These are phyloP conservation scores for Sporothrix inflata DNA, from an alignment of 2,329 filamentous ascomycete genomes.

Conservation along the genomic window DNA sequence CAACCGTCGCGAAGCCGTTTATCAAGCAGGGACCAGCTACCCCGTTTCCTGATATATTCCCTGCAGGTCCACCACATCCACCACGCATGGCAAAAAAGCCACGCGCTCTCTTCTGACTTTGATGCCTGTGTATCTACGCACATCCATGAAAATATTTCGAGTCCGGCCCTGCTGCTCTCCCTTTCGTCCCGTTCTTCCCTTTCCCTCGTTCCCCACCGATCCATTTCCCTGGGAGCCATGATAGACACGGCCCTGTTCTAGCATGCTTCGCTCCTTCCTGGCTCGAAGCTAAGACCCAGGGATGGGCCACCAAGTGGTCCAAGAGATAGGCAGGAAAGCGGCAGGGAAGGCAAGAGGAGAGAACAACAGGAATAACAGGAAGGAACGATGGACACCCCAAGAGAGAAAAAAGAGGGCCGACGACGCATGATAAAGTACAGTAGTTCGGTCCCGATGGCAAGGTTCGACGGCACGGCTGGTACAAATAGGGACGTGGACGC, in stretches of 20 bases:
- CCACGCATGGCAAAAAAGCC: conserved; percentile 11
- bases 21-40: conserved; percentile 18
- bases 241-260: not conserved
- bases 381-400: not conserved
- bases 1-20: conserved; percentile 29
- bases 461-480: not conserved
- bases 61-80: conserved; percentile 16
- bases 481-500: not conserved
- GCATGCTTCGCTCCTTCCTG: not conserved
- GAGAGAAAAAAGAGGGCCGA: not conserved
- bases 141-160: not conserved
- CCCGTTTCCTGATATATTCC: conserved; percentile 20
- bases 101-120: not conserved
- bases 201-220: conserved; percentile 10
- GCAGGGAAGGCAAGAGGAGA: not conserved
- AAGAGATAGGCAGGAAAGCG: conserved; percentile 17
- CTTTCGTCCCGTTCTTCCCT: not conserved
- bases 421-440: conserved; percentile 15
- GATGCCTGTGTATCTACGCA: not conserved
- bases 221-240: not conserved
- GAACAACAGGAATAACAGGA: not conserved
- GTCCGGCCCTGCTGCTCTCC: not conserved
- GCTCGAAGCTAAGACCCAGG: not conserved
- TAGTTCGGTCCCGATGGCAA: conserved; percentile 4
- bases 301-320: conserved; percentile 12